Base-by-base conservation (phyloP, 805 yeast species). In the Starmerella gropengiesseri region DNA sequence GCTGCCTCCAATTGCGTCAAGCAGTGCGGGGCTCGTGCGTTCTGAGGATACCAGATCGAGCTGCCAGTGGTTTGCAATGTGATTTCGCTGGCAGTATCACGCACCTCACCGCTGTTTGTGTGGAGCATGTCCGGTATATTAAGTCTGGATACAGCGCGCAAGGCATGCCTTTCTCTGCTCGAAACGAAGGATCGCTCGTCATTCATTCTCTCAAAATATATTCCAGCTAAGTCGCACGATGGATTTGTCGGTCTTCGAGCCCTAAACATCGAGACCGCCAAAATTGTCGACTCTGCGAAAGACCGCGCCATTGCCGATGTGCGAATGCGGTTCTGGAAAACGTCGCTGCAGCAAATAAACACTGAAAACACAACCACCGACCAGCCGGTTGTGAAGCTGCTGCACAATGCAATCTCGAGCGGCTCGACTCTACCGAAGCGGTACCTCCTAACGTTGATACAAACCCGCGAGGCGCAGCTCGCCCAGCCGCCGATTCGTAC, bases 241-340 rank as follows among this genome's bases (percentile, higher is more conserved):
- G 70, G 78, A 1, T 79, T 70, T 50, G 46, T 78, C 12, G 93
- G 83, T 0, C 63, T 79, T 25, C 62, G 77, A 29, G 78, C 81
- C 0, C 74, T 84, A 61, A 75, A 76, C 47, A 56, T 79, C 29
- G 89, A 81, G 52, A 65, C 78, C 29, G 68, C 74, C 51, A 69
- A 72, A 55, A 69, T 77, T 9, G 62, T 71, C 28, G 66, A 73
- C 46, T 37, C 58, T 31, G 52, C 52, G 40, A 22, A 48, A 20
- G 50, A 55, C 70, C 69, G 59, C 44, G 52, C 53, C 27, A 43
- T 56, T 2, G 63, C 66, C 22, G 53, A 54, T 28, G 41, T 81
- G 55, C 76, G 81, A 53, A 74, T 81, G 57, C 75, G 77, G 51
- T 81, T 79, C 58, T 84, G 94, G 94, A 68, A 75, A 47, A 81